Base-by-base conservation (phyloP, 805 yeast genomes). In the Saturnispora serradocipensis region DNA sequence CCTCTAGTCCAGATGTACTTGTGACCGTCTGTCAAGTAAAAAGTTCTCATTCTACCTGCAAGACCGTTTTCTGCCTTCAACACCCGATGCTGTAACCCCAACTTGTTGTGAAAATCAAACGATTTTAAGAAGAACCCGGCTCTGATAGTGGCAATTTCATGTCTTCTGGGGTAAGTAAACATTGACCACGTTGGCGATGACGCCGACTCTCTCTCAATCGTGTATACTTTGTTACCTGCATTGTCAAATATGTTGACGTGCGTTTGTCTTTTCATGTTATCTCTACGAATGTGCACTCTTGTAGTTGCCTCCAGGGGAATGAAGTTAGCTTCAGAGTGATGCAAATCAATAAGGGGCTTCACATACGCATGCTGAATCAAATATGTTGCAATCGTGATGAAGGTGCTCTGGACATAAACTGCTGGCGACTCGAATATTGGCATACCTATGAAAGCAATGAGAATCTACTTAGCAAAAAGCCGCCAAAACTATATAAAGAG, bases 1-100 rank as follows among this genome's bases (percentile, higher is more conserved):
- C 77, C 73, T 44, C 77, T 67, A 3, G 77, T 68, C 86, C 86
- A 81, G 16, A 70, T 74, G 60, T 77, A 79, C 54, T 76, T 72
- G 49, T 71, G 67, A 2, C 85, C 86, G 57, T 78, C 81, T 45
- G 61, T 64, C 27, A 78, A 65, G 54, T 74, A 73, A 61, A 80
- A 81, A 28, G 73, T 70, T 54, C 78, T 71, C 51, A 66, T 62
- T 42, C 70, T 64, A 28, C 79, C 80, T 36, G 63, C 56, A 16
- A 63, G 49, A 9, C 74, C 70, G 45, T 68, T 59, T 50, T 71
- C 75, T 44, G 66, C 59, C 18, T 60, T 56, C 47, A 78, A 63
- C 36, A 63, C 71, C 43, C 80, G 65, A 59, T 77, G 81, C 47
- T 71, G 73, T 35, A 78, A 50, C 4, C 72, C 76, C 3, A 63